Percentiles rank a stretch among this genome's conserved stretches.
Conservation (phyloP, 176 grass and related monocot species). For the Carex myosuroides region DNA sequence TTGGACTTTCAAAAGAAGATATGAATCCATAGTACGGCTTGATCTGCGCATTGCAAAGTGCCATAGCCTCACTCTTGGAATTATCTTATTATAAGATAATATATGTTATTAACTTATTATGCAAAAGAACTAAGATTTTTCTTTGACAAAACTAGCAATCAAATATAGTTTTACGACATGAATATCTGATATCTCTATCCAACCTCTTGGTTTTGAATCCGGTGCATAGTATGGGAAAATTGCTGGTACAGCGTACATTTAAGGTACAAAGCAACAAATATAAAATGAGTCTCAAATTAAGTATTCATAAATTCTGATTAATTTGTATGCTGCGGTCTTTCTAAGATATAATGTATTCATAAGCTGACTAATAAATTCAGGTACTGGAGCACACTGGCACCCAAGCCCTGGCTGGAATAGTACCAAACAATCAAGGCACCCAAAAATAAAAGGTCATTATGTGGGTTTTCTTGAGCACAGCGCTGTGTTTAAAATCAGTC, state of each 20-base stretch:
- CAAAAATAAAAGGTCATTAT: background rate
- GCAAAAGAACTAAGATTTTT: background rate
- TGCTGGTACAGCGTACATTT: background rate
- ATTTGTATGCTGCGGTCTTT: background rate
- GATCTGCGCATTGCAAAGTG: too few relatives aligned
- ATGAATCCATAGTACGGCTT: too few relatives aligned
- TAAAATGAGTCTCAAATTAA: background rate
- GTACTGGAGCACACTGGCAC: background rate
- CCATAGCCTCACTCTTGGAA: background rate
- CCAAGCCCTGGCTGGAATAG: background rate
- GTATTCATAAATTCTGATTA: background rate
- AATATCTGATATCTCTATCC: background rate
- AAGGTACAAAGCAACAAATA: background rate
- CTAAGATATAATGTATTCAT: background rate
- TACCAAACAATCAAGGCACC: background rate
- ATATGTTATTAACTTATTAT: background rate
- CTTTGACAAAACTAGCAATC: background rate
- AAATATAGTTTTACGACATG: background rate
- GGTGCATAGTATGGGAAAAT: background rate
- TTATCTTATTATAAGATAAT: background rate
- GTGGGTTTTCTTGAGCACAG: background rate
- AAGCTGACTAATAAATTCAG: background rate
- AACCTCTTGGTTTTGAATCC: background rate
- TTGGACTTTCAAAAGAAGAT: too few relatives aligned
- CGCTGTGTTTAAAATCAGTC: background rate